These are phyloP conservation scores for Calonectria pseudoturangicola DNA, from an alignment of 2,329 filamentous ascomycete genomes.

Conservation along the genomic window DNA sequence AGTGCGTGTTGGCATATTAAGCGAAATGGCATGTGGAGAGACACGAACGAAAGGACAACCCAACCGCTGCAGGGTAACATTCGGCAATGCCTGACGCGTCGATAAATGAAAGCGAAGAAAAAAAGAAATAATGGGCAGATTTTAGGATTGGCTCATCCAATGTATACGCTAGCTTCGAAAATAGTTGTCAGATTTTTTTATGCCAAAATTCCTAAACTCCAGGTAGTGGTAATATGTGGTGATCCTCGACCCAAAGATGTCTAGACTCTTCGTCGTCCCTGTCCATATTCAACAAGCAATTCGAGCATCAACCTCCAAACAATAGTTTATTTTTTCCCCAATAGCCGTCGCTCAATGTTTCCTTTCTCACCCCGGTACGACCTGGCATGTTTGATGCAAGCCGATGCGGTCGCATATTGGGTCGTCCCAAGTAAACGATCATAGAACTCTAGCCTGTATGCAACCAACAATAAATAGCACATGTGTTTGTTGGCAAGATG, in stretches of 20 bases:
- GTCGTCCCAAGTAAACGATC: constrained; percentile 13
- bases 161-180: neutral
- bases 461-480: neutral
- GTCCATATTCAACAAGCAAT: neutral
- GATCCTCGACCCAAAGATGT: neutral
- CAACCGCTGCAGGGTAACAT: constrained; percentile 21
- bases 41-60: neutral
- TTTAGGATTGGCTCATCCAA: neutral
- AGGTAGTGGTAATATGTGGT: neutral
- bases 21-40: constrained; percentile 27
- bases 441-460: neutral
- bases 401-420: neutral
- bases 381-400: neutral
- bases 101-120: neutral
- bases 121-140: neutral
- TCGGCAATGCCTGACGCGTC: neutral
- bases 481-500: neutral
- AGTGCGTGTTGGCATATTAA: constrained; percentile 29
- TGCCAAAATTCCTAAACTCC: constrained; percentile 3
- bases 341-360: neutral
- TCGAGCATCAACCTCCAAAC: neutral
- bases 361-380: constrained; percentile 10
- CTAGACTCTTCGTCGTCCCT: constrained; percentile 11
- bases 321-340: neutral
- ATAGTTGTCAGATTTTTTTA: neutral